These are phyloP conservation scores for Mycogone perniciosa DNA, from an alignment of 2,329 filamentous ascomycete species.

Conservation along the genomic window DNA sequence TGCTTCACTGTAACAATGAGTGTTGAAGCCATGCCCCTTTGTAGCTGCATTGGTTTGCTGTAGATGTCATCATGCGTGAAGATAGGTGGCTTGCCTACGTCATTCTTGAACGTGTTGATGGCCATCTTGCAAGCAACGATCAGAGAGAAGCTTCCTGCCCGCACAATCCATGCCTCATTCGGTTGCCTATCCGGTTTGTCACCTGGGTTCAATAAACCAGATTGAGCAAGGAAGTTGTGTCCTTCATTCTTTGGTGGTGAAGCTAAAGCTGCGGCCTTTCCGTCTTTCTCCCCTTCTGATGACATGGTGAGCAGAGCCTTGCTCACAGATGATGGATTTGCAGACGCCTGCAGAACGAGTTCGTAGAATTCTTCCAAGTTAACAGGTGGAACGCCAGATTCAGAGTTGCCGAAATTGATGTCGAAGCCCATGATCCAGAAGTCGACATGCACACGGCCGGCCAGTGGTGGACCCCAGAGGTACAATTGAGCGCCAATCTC, in stretches of 20 bases:
- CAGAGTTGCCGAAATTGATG: conserved; percentile 17
- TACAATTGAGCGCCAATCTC: conserved; percentile 16
- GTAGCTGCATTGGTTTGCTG: conserved; percentile 1
- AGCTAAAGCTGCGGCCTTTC: background rate
- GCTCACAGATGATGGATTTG: background rate
- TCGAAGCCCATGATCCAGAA: conserved; percentile 21
- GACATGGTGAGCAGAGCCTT: background rate
- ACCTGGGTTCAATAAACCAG: background rate
- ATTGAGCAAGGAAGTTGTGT: conserved; percentile 1
- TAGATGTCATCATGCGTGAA: background rate
- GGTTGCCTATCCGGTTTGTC: background rate
- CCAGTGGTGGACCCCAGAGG: conserved; percentile 18
- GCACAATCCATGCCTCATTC: conserved; percentile 2
- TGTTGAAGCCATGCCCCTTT: background rate
- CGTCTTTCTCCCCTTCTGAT: background rate
- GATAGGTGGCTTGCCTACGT: background rate
- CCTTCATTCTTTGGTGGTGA: conserved; percentile 1
- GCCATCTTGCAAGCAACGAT: conserved; percentile 6
- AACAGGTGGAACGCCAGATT: background rate
- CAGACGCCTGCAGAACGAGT: background rate
- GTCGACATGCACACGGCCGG: conserved; percentile 20
- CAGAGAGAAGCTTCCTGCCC: conserved; percentile 1
- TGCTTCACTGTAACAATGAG: conserved; percentile 1
- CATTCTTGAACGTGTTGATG: background rate
- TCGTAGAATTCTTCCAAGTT: background rate